Evolutionary conservation across 2,329 filamentous ascomycete genomes (phyloP).

Genomic region (Peltaster fructicola): DNA sequence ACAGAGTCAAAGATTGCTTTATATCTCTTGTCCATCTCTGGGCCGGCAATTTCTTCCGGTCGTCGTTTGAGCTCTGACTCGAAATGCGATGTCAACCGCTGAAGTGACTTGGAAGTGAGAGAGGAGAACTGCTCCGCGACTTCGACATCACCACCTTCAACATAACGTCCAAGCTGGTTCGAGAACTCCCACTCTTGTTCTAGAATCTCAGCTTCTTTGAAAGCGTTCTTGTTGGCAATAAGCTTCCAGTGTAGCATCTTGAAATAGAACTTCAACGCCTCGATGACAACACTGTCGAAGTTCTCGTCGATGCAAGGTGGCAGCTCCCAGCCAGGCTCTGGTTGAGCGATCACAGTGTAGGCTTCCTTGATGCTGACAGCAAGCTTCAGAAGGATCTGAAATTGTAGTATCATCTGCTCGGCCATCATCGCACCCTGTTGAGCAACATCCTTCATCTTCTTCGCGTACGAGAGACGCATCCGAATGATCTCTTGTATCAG

Average conservation of each 20-base stretch:
- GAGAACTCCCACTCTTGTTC: slow-evolving; percentile 98
- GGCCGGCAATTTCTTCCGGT: slow-evolving; percentile 57
- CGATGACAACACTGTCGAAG: slow-evolving; percentile 79
- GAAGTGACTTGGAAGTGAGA: slow-evolving; percentile 80
- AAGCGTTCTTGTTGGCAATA: slow-evolving; percentile 93
- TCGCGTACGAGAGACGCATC: slow-evolving; percentile 76
- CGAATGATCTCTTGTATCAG: slow-evolving; percentile 94
- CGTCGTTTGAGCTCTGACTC: slow-evolving; percentile 76
- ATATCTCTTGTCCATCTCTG: slow-evolving; percentile 93
- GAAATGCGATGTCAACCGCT: slow-evolving; percentile 75
- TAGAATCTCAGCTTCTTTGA: slow-evolving; percentile 93
- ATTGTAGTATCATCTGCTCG: slow-evolving; percentile 94
- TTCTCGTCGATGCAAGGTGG: slow-evolving; percentile 93
- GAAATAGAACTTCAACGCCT: slow-evolving; percentile 95
- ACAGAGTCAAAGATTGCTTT: slow-evolving; percentile 92
- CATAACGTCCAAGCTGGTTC: slow-evolving; percentile 75
- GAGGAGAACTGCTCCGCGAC: slow-evolving; percentile 94
- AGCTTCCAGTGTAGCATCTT: slow-evolving; percentile 97
- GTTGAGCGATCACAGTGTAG: slow-evolving; percentile 65
- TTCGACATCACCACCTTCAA: slow-evolving; percentile 89
- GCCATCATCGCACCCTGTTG: slow-evolving; percentile 87
- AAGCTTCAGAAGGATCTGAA: slow-evolving; percentile 79
- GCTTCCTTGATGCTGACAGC: slow-evolving; percentile 85
- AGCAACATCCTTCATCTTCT: slow-evolving; percentile 86
- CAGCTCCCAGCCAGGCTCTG: slow-evolving; percentile 84